Evolutionary conservation across 176 grass and related monocot species (phyloP).

Genomic region (Microstegium vimineum): DNA sequence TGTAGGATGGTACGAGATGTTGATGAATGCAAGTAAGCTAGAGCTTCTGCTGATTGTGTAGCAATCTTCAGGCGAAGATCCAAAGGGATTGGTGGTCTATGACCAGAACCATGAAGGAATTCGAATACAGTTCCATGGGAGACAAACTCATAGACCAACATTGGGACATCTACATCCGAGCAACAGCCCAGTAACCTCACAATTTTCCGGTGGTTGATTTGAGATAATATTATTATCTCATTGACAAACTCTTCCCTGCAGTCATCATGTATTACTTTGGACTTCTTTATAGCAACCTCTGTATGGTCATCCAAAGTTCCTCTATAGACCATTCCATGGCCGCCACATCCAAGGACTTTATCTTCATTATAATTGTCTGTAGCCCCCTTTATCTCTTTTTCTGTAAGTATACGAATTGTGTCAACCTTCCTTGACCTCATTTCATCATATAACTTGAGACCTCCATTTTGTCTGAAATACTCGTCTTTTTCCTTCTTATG

Average conservation of each 20-base stretch:
- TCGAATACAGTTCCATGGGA: constrained; percentile 38
- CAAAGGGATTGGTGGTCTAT: constrained; percentile 15
- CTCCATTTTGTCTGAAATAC: too few relatives aligned
- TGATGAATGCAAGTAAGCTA: constrained; percentile 47
- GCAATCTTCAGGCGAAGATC: constrained; percentile 32
- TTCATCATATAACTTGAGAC: too few relatives aligned
- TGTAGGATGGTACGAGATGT: constrained; percentile 36
- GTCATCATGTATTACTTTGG: constrained; percentile 32
- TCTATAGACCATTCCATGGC: constrained; percentile 47
- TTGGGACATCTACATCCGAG: constrained; percentile 36
- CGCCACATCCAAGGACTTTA: constrained; percentile 42
- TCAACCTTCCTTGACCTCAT: too few relatives aligned
- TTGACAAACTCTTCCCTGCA: constrained; percentile 45
- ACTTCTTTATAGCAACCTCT: constrained; percentile 48
- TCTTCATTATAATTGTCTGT: too few relatives aligned
- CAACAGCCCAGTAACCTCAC: constrained; percentile 44
- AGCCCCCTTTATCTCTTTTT: too few relatives aligned
- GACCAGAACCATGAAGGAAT: constrained; percentile 29
- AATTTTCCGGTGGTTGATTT: constrained; percentile 49
- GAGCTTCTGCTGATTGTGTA: constrained; percentile 33
- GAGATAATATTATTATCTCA: constrained; percentile 55
- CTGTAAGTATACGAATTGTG: too few relatives aligned
- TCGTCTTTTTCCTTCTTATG: too few relatives aligned
- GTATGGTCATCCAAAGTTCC: constrained; percentile 29
- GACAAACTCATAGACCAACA: constrained; percentile 52